These are phyloP conservation scores for Trichoderma pleuroti DNA, from an alignment of 2,329 filamentous ascomycete species.

Conservation along the genomic window DNA sequence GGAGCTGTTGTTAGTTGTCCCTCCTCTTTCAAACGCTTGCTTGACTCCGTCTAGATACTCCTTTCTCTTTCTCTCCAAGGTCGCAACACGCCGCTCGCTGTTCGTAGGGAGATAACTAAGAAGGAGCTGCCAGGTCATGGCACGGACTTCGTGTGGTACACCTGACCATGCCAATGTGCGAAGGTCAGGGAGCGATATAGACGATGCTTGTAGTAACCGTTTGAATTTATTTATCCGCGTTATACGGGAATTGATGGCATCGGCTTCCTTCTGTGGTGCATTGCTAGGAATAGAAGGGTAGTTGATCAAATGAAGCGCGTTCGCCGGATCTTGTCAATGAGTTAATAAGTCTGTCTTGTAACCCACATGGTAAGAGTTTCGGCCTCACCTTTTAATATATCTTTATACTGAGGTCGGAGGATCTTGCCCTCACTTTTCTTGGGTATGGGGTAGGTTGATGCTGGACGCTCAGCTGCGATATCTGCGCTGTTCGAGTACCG, in stretches of 20 bases:
- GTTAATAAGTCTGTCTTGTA: neutral
- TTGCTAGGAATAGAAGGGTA: slow-evolving; percentile 72
- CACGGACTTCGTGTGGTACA: slow-evolving; percentile 88
- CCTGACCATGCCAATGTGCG: slow-evolving; percentile 89
- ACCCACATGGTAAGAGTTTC: too few relatives aligned
- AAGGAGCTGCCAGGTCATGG: slow-evolving; percentile 98
- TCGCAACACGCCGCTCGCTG: slow-evolving; percentile 84
- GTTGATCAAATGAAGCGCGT: slow-evolving; percentile 89
- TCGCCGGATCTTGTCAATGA: slow-evolving; percentile 66
- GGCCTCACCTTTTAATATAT: slow-evolving; percentile 69
- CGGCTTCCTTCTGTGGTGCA: slow-evolving; percentile 77
- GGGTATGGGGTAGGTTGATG: slow-evolving; percentile 78
- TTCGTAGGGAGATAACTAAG: slow-evolving; percentile 96
- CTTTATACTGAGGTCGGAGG: slow-evolving; percentile 93
- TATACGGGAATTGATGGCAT: slow-evolving; percentile 82
- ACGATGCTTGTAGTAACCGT: slow-evolving; percentile 85
- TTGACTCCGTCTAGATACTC: slow-evolving; percentile 93
- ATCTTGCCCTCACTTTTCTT: slow-evolving; percentile 95
- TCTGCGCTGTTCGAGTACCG: slow-evolving; percentile 82
- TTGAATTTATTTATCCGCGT: slow-evolving; percentile 99
- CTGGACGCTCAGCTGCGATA: slow-evolving; percentile 84
- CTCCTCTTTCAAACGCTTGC: slow-evolving; percentile 65
- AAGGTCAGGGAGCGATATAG: slow-evolving; percentile 79
- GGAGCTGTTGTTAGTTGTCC: slow-evolving; percentile 36
- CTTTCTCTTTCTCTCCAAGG: slow-evolving; percentile 88